Percentiles rank a stretch among this genome's conserved stretches.
These are phyloP conservation scores for Drechslerella dactyloides DNA, from an alignment of 2,329 filamentous ascomycete species.

Conservation along the genomic window DNA sequence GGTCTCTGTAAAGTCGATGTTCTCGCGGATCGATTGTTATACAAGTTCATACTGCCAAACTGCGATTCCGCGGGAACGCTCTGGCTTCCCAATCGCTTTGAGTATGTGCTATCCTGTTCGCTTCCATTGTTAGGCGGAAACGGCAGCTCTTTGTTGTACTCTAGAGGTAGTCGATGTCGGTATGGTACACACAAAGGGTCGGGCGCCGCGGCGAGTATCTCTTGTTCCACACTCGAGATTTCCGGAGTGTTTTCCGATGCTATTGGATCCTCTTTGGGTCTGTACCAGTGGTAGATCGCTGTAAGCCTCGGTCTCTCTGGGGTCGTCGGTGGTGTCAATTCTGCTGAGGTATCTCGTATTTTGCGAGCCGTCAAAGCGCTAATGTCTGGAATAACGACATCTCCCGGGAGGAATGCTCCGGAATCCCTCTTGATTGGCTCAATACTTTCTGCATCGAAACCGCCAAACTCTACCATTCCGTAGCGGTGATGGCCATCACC, in stretches of 20 bases:
- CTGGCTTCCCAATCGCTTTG: too few species aligned
- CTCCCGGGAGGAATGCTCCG: conserved; percentile 15
- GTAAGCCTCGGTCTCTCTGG: conserved; percentile 17
- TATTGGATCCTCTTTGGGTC: background rate
- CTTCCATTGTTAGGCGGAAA: too few species aligned
- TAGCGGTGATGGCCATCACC: conserved; percentile 12
- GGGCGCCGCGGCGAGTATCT: background rate
- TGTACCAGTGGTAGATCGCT: conserved; percentile 31
- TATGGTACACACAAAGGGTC: too few species aligned
- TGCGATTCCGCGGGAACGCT: too few species aligned
- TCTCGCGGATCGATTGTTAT: background rate
- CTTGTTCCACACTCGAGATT: background rate
- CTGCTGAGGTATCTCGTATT: conserved; percentile 20
- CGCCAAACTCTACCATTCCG: conserved; percentile 24
- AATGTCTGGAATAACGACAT: conserved; percentile 20
- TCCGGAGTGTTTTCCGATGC: background rate
- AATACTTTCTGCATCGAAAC: conserved; percentile 16
- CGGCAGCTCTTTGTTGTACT: too few species aligned
- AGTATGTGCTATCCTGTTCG: too few species aligned
- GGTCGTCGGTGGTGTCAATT: conserved; percentile 24
- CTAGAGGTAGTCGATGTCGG: too few species aligned
- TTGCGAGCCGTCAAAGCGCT: conserved; percentile 15
- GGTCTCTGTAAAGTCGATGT: background rate
- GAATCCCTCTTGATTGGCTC: conserved; percentile 24
- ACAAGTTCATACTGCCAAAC: too few species aligned